Evolutionary conservation across 495 filamentous ascomycete genomes (phyloP).

Genomic region (Penicillium cinerascens): DNA sequence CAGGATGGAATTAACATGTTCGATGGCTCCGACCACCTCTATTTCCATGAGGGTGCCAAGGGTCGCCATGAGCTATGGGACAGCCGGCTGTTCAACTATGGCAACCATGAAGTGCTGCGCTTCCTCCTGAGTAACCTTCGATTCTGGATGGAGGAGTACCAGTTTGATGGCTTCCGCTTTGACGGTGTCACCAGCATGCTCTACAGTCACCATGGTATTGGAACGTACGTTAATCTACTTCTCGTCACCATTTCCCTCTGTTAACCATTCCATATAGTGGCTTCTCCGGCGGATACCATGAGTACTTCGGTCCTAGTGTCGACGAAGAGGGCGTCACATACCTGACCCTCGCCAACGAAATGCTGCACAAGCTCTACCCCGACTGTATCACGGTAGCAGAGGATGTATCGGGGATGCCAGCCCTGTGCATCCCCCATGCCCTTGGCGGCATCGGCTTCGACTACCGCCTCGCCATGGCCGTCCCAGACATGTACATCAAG

Average conservation of each 20-base stretch:
- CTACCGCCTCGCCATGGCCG: constrained; percentile 95
- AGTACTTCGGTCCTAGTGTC: constrained; percentile 91
- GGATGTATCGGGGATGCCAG: constrained; percentile 98
- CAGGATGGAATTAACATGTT: constrained; percentile 92
- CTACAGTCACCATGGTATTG: constrained; percentile 93
- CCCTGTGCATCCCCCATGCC: constrained; percentile 77
- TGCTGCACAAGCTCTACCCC: constrained; percentile 87
- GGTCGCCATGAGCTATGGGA: constrained; percentile 94
- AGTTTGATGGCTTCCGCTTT: constrained; percentile 95
- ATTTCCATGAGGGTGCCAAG: constrained; percentile 84
- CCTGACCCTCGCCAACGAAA: constrained; percentile 93
- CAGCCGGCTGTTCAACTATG: constrained; percentile 95
- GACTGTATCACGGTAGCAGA: constrained; percentile 88
- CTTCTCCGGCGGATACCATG: constrained; percentile 97
- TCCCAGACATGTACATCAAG: constrained; percentile 99
- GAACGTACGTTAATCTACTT: constrained; percentile 66
- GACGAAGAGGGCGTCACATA: constrained; percentile 96
- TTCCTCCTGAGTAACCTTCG: constrained; percentile 93
- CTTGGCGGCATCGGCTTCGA: constrained; percentile 94
- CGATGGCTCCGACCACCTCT: constrained; percentile 89
- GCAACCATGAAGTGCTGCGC: constrained; percentile 85
- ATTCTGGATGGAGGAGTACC: constrained; percentile 99
- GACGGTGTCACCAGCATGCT: constrained; percentile 99
- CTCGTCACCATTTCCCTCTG: not conserved
- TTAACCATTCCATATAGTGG: constrained; percentile 53